Percentiles rank a stretch among this genome's conserved stretches.
These are phyloP conservation scores for Penicillium sp. DNA, from an alignment of 2,329 filamentous ascomycete genomes.

Conservation along the genomic window DNA sequence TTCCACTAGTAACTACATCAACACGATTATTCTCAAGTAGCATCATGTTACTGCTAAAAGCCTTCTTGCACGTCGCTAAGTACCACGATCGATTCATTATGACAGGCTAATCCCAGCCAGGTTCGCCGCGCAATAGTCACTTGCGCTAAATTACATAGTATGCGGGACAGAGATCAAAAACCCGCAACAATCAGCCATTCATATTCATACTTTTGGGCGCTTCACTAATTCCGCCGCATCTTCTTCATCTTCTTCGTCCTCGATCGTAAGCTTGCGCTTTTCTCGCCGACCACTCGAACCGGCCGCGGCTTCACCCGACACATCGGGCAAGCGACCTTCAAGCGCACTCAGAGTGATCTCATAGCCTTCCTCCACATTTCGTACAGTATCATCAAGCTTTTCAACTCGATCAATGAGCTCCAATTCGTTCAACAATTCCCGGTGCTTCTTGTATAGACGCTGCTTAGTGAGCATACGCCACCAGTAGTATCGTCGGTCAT, in stretches of 20 bases:
- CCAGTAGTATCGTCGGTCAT: slow-evolving; percentile 58
- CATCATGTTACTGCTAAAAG: too few relatives aligned
- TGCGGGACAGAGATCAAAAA: neutral
- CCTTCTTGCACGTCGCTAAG: too few relatives aligned
- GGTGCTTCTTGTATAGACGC: slow-evolving; percentile 56
- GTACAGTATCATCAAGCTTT: slow-evolving; percentile 55
- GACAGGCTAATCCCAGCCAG: neutral
- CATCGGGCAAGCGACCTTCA: slow-evolving; percentile 16
- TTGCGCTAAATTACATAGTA: slow-evolving; percentile 11
- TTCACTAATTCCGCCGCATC: slow-evolving; percentile 26
- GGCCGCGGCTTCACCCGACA: slow-evolving; percentile 7
- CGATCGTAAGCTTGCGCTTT: slow-evolving; percentile 22
- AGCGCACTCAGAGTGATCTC: slow-evolving; percentile 46
- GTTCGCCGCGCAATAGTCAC: slow-evolving; percentile 4
- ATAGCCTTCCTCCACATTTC: slow-evolving; percentile 55
- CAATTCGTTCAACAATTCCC: slow-evolving; percentile 54
- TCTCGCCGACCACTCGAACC: slow-evolving; percentile 11
- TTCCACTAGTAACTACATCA: too few relatives aligned
- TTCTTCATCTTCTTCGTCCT: slow-evolving; percentile 24
- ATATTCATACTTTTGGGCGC: slow-evolving; percentile 27
- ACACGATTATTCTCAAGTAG: too few relatives aligned
- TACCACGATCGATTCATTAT: too few relatives aligned
- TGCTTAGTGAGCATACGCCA: slow-evolving; percentile 61
- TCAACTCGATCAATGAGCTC: slow-evolving; percentile 53
- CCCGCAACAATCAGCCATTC: neutral